phyloP scores from a whole-genome alignment of 1,139 yeast species.

The Suhomyces wounanorum region DNA sequence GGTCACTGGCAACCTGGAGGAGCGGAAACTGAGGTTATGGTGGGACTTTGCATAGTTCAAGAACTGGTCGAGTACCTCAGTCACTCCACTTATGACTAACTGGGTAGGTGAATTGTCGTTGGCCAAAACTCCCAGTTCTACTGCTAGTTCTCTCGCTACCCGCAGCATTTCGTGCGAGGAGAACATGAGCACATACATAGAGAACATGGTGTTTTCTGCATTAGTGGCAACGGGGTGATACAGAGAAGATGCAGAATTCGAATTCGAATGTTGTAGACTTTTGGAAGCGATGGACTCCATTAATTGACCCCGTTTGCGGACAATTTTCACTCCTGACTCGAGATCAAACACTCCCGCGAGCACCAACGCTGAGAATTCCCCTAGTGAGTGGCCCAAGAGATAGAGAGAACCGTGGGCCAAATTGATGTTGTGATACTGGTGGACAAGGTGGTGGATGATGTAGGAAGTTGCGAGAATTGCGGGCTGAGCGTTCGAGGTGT shows the following conservation, averaged over 20 bases:
- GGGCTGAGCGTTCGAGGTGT: constrained; percentile 62
- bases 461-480: constrained; percentile 54
- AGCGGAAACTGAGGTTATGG: constrained; percentile 25
- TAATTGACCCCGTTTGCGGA: constrained; percentile 51
- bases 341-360: constrained; percentile 44
- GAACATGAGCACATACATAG: constrained; percentile 41
- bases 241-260: background rate
- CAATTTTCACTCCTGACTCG: constrained; percentile 48
- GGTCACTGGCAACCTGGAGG: constrained; percentile 44
- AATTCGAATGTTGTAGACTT: background rate
- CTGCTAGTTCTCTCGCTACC: constrained; percentile 23
- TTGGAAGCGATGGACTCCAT: constrained; percentile 36
- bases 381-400: constrained; percentile 59
- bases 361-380: constrained; percentile 55
- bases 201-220: background rate
- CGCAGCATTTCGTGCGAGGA: constrained; percentile 20
- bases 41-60: constrained; percentile 14
- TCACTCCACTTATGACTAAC: constrained; percentile 47
- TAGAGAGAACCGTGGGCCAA: constrained; percentile 26
- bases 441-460: constrained; percentile 34
- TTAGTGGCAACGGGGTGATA: too few relatives aligned
- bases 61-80: constrained; percentile 21
- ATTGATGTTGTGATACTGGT: constrained; percentile 23
- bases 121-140: constrained; percentile 32
- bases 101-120: constrained; percentile 47